Conservation (phyloP, 1,284 basidiomycete species). For the Heterobasidion irregulare region DNA sequence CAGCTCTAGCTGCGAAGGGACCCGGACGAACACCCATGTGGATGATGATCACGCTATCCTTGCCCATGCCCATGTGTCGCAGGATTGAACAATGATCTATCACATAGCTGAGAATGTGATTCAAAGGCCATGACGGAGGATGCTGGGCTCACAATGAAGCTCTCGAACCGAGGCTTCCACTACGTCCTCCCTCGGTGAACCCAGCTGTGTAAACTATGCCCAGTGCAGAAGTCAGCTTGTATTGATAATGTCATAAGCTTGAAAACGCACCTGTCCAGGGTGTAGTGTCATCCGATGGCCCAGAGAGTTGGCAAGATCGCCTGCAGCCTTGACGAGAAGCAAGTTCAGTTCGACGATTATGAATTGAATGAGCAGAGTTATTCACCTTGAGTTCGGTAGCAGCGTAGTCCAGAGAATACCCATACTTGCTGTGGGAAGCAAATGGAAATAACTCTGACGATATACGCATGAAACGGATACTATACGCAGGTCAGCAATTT, state of each 20-base stretch:
- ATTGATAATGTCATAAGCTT: too few species aligned
- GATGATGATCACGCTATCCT: constrained; percentile 75
- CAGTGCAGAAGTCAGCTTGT: background rate
- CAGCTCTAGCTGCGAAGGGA: background rate
- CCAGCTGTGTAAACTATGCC: constrained; percentile 74
- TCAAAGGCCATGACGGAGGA: background rate
- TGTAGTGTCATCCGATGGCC: constrained; percentile 83
- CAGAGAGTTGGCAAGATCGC: constrained; percentile 67
- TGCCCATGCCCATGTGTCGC: constrained; percentile 72
- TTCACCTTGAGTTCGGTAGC: constrained; percentile 37
- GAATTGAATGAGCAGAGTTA: background rate
- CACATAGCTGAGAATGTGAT: background rate
- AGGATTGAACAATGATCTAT: constrained; percentile 79
- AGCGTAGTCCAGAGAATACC: constrained; percentile 73
- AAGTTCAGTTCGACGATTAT: too few species aligned
- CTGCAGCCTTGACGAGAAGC: constrained; percentile 37
- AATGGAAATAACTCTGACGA: constrained; percentile 92
- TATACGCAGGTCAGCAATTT: constrained; percentile 8
- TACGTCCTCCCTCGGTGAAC: constrained; percentile 68
- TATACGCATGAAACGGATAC: constrained; percentile 74
- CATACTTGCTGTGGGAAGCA: constrained; percentile 74
- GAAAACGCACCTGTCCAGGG: constrained; percentile 44
- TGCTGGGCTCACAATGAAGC: constrained; percentile 40
- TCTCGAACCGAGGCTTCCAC: constrained; percentile 73
- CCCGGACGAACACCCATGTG: constrained; percentile 46